Evolutionary conservation across 2,329 filamentous ascomycete genomes (phyloP).

Genomic region (Chaetothyriales sp.): DNA sequence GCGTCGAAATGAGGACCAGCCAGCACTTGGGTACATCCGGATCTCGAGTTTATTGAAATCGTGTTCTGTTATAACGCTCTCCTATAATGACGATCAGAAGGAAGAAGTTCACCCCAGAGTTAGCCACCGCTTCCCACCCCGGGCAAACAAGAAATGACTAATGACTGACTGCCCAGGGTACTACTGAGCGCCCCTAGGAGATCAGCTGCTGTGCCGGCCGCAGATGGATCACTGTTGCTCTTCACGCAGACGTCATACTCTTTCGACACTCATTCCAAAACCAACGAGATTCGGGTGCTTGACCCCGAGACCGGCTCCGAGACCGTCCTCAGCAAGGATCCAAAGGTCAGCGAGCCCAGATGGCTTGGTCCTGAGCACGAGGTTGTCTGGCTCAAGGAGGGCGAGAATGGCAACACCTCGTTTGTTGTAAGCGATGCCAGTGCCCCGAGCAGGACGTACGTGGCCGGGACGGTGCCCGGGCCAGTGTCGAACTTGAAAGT

Average conservation of each 20-base stretch:
- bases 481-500: conserved; percentile 33
- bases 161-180: conserved; percentile 21
- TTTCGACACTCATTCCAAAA: conserved; percentile 34
- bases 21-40: not conserved
- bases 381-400: conserved; percentile 32
- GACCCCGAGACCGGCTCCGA: conserved; percentile 29
- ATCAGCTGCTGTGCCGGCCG: conserved; percentile 30
- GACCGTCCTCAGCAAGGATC: conserved; percentile 29
- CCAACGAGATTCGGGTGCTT: conserved; percentile 31
- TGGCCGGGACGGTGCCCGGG: conserved; percentile 31
- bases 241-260: conserved; percentile 36
- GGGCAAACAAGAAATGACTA: not conserved
- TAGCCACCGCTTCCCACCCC: not conserved
- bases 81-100: not conserved
- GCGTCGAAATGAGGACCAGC: not conserved
- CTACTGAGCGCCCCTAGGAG: conserved; percentile 33
- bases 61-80: not conserved
- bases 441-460: conserved; percentile 26
- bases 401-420: conserved; percentile 31
- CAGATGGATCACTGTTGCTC: conserved; percentile 31
- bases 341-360: conserved; percentile 30
- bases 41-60: not conserved
- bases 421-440: conserved; percentile 31
- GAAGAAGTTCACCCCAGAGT: conserved; percentile 2
- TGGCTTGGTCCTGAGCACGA: conserved; percentile 31